Conservation (phyloP, 169 alveolate genomes). For the Cryptosporidium parvum region DNA sequence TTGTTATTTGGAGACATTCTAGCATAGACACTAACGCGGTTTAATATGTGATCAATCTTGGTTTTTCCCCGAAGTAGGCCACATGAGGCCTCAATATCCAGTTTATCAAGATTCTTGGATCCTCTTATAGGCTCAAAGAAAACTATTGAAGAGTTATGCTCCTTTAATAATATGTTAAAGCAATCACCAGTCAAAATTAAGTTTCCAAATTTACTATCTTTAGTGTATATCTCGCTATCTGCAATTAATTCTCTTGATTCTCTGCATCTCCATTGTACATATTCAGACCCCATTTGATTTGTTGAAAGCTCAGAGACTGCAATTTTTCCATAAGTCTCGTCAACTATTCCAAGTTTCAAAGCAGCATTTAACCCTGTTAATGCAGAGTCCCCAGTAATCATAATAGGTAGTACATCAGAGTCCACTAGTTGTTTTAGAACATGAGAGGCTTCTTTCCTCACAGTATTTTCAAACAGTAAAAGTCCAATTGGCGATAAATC, state of each 20-base stretch:
- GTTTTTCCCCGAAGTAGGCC: constrained; percentile 2
- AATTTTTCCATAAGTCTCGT: not conserved
- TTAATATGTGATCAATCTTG: constrained; percentile 19
- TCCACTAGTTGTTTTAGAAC: constrained; percentile 17
- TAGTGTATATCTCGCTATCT: constrained; percentile 15
- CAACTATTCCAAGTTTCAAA: constrained; percentile 29
- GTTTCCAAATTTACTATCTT: not conserved
- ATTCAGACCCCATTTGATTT: not conserved
- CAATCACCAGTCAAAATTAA: constrained; percentile 66
- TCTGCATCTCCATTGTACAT: constrained; percentile 43
- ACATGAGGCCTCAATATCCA: constrained; percentile 8
- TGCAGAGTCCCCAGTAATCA: constrained; percentile 71
- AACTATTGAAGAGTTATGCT: not conserved
- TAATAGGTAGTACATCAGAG: constrained; percentile 43
- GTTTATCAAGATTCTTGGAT: not conserved
- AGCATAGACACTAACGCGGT: constrained; percentile 81
- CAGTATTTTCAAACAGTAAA: constrained; percentile 32
- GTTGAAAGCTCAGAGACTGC: constrained; percentile 42
- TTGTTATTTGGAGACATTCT: constrained; percentile 88
- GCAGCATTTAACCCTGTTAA: constrained; percentile 59
- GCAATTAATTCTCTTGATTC: constrained; percentile 7
- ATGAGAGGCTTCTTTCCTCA: constrained; percentile 32
- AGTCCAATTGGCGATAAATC: constrained; percentile 46
- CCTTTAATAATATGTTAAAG: constrained; percentile 16
- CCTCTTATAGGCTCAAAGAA: too few relatives aligned